A percentile compares a stretch with the other conserved stretches of the same genome.
These are phyloP conservation scores for Chaetomiaceae sp. DNA, from an alignment of 2,329 filamentous ascomycete species.

Conservation along the genomic window DNA sequence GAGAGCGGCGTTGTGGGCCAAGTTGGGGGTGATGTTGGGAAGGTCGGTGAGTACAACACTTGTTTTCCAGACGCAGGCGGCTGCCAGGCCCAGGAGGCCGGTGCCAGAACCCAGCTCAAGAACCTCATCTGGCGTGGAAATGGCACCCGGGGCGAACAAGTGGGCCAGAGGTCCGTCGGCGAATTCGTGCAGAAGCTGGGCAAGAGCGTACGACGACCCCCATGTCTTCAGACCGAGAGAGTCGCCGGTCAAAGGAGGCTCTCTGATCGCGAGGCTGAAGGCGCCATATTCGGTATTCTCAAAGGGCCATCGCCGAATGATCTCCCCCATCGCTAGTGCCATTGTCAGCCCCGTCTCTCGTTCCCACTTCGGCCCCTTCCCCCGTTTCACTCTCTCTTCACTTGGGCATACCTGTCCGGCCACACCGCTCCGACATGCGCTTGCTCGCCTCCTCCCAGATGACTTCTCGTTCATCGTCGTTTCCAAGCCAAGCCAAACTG, in stretches of 20 bases:
- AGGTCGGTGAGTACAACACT: constrained; percentile 76
- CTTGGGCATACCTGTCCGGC: constrained; percentile 56
- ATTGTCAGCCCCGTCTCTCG: neutral
- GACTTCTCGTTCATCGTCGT: constrained; percentile 60
- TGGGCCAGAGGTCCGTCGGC: constrained; percentile 41
- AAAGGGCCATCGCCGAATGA: constrained; percentile 52
- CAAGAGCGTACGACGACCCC: constrained; percentile 84
- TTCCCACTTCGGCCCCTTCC: neutral
- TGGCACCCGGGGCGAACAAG: constrained; percentile 36
- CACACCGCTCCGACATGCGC: constrained; percentile 79
- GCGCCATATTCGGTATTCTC: constrained; percentile 31
- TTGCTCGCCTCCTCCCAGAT: constrained; percentile 77
- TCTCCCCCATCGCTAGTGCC: constrained; percentile 48
- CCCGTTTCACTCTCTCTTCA: neutral
- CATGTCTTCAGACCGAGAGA: constrained; percentile 92
- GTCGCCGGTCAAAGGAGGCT: constrained; percentile 84
- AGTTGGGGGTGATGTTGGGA: constrained; percentile 75
- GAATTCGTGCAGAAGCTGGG: constrained; percentile 60
- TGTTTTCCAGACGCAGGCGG: constrained; percentile 64
- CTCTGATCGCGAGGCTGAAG: constrained; percentile 68
- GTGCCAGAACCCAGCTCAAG: constrained; percentile 89
- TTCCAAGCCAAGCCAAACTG: constrained; percentile 61
- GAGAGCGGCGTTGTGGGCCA: constrained; percentile 64
- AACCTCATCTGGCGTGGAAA: constrained; percentile 32
- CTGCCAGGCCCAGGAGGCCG: constrained; percentile 82